Conservation (phyloP, 805 yeast species). For the Cyberlindnera maclurae region DNA sequence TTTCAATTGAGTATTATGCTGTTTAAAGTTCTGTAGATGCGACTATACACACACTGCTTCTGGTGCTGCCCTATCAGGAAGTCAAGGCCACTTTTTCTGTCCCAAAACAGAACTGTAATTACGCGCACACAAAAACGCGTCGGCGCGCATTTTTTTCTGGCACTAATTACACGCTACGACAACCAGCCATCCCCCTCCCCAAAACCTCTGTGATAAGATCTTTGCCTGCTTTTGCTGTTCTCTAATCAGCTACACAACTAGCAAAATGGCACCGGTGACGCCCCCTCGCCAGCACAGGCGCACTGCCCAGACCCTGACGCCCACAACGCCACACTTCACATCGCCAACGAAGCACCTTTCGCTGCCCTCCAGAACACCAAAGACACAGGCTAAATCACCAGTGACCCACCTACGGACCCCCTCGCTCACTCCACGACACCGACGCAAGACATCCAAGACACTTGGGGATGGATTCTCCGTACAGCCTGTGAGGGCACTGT, state of each 20-base stretch:
- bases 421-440: slow-evolving; percentile 20
- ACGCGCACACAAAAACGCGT: slow-evolving; percentile 1
- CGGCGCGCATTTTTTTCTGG: not conserved
- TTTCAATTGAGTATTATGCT: too few relatives aligned
- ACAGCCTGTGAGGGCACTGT: slow-evolving; percentile 16
- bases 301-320: not conserved
- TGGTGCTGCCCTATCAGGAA: not conserved
- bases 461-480: slow-evolving; percentile 6
- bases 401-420: slow-evolving; percentile 15
- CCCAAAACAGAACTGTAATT: slow-evolving; percentile 1
- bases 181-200: not conserved
- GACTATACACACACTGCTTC: too few relatives aligned
- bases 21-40: too few relatives aligned
- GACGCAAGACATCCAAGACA: slow-evolving; percentile 9
- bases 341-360: not conserved
- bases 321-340: not conserved
- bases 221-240: not conserved
- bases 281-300: not conserved
- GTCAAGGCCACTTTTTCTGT: not conserved
- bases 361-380: not conserved
- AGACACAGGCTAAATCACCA: too few relatives aligned
- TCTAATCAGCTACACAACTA: not conserved
- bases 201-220: too few relatives aligned
- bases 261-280: not conserved
- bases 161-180: too few relatives aligned